Base-by-base conservation (phyloP, 306 rosid genomes). In the Inga leiocalycina region DNA sequence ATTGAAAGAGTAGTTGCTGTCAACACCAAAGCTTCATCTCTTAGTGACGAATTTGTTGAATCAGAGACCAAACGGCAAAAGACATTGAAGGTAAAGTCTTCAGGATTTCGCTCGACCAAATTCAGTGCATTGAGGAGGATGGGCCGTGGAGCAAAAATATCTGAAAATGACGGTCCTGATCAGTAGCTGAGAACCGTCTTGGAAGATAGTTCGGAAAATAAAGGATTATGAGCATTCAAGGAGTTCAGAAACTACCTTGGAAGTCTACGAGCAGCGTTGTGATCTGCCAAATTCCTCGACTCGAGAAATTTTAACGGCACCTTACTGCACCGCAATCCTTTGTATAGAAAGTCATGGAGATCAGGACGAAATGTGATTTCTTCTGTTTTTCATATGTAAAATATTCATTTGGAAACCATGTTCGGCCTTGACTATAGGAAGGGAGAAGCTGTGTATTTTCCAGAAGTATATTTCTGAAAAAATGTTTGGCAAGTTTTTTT, bases 141-240 rank as follows among this genome's bases (percentile, higher is more conserved):
- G 56, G 74, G 69, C 32, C 85, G 89, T 30, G 93, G 97, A 37
- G 94, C 89, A 19, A 88, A 86, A 84, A 85, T 91, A 78, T 24
- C 34, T 19, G 91, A 84, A 41, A 35, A 71, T 77, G 76, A 81
- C 64, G 75, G 76, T 78, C 75, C 74, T 45, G 86, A 80, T 77
- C 46, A 64, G 6, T 44, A 64, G 35, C 74, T 78, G 64, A 64
- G 45, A 68, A 69, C 46, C 9, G 66, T n/a, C 13, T 59, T 10
- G 12, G 66, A 59, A 68, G 61, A 56, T 37, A 71, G 57, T 17
- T 24, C 41, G 14, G 62, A 39, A 41, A 76, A 27, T 45, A 19
- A 79, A 39, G 52, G 75, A 86, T 74, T 49, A 30, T 57, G 51
- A 56, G 6, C 68, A 45, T 9, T 27, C 61, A 77, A 75, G 73